Base-by-base conservation (phyloP, 805 yeast genomes). In the Yarrowia bubula region DNA sequence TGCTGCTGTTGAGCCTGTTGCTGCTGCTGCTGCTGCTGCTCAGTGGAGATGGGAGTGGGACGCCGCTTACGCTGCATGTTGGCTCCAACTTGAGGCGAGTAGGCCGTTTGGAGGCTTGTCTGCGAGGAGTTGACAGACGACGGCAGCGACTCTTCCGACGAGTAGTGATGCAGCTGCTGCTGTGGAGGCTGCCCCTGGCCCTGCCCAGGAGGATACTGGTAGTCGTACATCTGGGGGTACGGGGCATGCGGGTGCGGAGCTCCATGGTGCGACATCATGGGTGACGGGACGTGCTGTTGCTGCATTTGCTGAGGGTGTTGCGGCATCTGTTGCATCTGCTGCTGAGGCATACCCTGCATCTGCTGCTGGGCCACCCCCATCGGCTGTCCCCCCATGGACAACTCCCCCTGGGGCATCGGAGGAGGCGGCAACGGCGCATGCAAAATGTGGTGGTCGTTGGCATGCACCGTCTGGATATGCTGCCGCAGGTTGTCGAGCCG, bases 401-500 rank as follows among this genome's bases (percentile, higher is more conserved):
- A 66, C 22, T 58, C 53, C 17, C 50, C 65, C 61, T 61, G 65
- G 31, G 66, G 68, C 51, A 64, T 55, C 22, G 61, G 67, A 33
- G 35, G 66, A 64, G 69, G 67, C 11, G 70, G 70, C 2, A 68
- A 68, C 3, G 68, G 68, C 10, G 71, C 68, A 62, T 67, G 70
- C 58, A 70, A 41, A n/a, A 71, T 64, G 68, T 72, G 76, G 43
- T 72, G 74, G 68, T 83, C 84, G 69, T 79, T 79, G 48, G 86
- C 85, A 69, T 88, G 92, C 7, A 88, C 92, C 0, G 97, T 89
- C 72, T 91, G 96, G 67, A 88, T 88, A 77, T 92, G 98, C 77
- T 92, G 98, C 67, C 97, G 82, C 68, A 92, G 80, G 74, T 92
- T 92, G 75, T 92, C 98, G 66, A 92, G 77, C 53, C 98, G 81